phyloP scores from a whole-genome alignment of 2,329 filamentous ascomycete genomes.

The Arachnopeziza araneosa region DNA sequence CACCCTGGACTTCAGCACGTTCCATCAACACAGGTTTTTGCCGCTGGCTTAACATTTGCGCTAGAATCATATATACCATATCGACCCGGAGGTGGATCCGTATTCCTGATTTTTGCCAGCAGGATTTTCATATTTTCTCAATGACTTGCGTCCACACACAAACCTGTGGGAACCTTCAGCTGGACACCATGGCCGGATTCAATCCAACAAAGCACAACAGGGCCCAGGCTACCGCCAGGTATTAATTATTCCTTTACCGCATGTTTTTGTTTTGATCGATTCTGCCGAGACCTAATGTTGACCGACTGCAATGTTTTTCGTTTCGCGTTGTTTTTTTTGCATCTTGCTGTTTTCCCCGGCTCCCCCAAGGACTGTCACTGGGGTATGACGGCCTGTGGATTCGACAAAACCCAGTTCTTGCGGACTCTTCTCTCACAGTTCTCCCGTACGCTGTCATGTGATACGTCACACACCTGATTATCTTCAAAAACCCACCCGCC shows the following conservation, averaged over 20 bases:
- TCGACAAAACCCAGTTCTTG: not conserved
- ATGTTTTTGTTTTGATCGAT: conserved; percentile 16
- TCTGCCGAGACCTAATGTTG: conserved; percentile 20
- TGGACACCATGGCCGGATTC: conserved; percentile 30
- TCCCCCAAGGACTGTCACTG: not conserved
- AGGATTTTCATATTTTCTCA: conserved; percentile 12
- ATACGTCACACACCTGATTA: not conserved
- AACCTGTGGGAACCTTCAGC: conserved; percentile 23
- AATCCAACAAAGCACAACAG: conserved; percentile 22
- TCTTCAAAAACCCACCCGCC: not conserved
- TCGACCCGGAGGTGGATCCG: not conserved
- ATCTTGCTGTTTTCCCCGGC: not conserved
- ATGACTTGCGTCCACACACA: conserved; percentile 31
- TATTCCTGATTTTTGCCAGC: not conserved
- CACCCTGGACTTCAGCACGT: not conserved
- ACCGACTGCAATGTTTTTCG: conserved; percentile 24
- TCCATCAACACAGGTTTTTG: not conserved
- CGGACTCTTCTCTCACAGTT: not conserved
- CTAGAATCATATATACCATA: not conserved
- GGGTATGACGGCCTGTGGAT: not conserved
- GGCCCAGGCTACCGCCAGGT: conserved; percentile 30
- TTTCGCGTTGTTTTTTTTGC: conserved; percentile 5
- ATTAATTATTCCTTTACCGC: conserved; percentile 25
- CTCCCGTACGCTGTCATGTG: not conserved
- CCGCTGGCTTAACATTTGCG: not conserved